These are phyloP conservation scores for Sphaerulina vaccinii DNA, from an alignment of 2,329 filamentous ascomycete genomes.

Conservation along the genomic window DNA sequence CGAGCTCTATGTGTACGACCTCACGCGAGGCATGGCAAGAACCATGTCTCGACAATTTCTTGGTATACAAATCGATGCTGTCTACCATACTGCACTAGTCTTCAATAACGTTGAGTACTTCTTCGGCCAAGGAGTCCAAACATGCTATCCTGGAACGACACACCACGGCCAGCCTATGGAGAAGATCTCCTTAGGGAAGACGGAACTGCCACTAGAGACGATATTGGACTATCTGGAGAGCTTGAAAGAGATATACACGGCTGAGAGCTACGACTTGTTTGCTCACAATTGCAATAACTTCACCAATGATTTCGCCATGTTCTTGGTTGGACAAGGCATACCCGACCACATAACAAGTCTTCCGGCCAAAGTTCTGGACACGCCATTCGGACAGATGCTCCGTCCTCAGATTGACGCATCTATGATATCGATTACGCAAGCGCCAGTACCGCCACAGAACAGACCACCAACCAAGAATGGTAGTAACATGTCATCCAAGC, in stretches of 20 bases:
- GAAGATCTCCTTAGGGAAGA: constrained; percentile 70
- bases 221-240: constrained; percentile 87
- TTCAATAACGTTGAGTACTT: constrained; percentile 83
- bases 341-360: constrained; percentile 82
- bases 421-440: constrained; percentile 63
- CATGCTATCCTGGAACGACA: constrained; percentile 74
- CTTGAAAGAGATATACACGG: constrained; percentile 75
- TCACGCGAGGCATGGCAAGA: constrained; percentile 44
- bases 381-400: constrained; percentile 85
- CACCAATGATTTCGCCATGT: constrained; percentile 86
- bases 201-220: constrained; percentile 74
- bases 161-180: constrained; percentile 86
- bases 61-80: constrained; percentile 76
- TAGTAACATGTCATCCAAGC: neutral
- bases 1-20: constrained; percentile 53
- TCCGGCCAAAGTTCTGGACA: constrained; percentile 79
- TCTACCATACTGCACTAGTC: constrained; percentile 92
- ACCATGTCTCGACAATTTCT: constrained; percentile 60
- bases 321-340: constrained; percentile 83
- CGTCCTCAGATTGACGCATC: constrained; percentile 69
- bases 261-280: constrained; percentile 79
- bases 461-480: constrained; percentile 19
- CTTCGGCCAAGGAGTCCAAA: constrained; percentile 84
- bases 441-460: constrained; percentile 46
- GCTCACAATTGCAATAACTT: constrained; percentile 97